A percentile compares a stretch with the other conserved stretches of the same genome.
Conservation (phyloP, 2,329 filamentous ascomycete genomes). For the Zelopaecilomyces penicillatus region DNA sequence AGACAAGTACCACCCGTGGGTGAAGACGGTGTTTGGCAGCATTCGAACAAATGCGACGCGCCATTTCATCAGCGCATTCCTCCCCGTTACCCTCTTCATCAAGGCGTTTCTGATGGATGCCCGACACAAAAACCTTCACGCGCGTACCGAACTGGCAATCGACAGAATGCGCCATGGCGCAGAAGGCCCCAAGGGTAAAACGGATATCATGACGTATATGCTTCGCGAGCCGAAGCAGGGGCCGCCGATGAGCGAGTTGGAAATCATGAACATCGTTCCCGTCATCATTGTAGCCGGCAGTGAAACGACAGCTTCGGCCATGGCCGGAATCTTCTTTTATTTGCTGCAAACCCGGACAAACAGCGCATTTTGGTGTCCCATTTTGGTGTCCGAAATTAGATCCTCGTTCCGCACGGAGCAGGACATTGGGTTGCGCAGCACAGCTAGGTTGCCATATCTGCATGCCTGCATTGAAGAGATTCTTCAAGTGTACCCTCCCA, state of each 20-base stretch:
- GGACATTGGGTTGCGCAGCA: constrained; percentile 29
- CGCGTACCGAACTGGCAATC: constrained; percentile 15
- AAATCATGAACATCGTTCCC: constrained; percentile 22
- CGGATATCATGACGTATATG: constrained; percentile 17
- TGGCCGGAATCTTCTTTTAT: constrained; percentile 22
- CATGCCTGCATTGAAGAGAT: constrained; percentile 32
- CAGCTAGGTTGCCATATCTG: constrained; percentile 24
- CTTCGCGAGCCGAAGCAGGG: constrained; percentile 21
- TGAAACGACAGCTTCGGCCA: constrained; percentile 26
- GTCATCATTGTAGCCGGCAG: constrained; percentile 22
- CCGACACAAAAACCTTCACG: constrained; percentile 8
- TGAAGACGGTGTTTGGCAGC: constrained; percentile 13
- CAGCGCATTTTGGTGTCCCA: constrained; percentile 22
- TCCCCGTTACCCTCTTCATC: too few relatives aligned
- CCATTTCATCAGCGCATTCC: too few relatives aligned
- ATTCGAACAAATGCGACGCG: too few relatives aligned
- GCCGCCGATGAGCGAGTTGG: constrained; percentile 21
- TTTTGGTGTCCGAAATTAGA: constrained; percentile 27
- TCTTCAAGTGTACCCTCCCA: constrained; percentile 31
- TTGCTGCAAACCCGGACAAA: constrained; percentile 21
- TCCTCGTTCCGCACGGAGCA: constrained; percentile 22
- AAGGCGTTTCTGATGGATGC: too few relatives aligned
- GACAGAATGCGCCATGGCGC: constrained; percentile 11
- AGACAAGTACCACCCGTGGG: constrained; percentile 18
- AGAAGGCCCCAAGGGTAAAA: constrained; percentile 9